These are phyloP conservation scores for Candida saitoana DNA, from an alignment of 805 yeast genomes.

Conservation along the genomic window DNA sequence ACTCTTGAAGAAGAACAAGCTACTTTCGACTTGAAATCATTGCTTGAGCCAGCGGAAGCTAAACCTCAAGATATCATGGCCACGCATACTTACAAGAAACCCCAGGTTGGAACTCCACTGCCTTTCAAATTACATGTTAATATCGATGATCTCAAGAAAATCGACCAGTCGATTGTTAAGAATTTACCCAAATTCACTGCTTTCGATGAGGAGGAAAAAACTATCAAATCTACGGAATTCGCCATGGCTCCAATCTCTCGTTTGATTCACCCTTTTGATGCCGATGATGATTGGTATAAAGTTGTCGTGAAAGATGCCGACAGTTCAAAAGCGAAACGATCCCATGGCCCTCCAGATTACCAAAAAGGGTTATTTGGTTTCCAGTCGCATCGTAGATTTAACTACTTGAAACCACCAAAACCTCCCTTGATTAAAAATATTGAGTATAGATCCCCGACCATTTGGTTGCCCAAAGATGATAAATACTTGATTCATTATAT, in stretches of 20 bases:
- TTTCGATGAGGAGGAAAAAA: conserved; percentile 30
- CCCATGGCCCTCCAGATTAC: conserved; percentile 32
- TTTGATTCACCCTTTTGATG: conserved; percentile 59
- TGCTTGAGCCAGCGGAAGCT: conserved; percentile 2
- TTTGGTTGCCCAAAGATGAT: conserved; percentile 96
- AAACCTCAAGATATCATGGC: conserved; percentile 1
- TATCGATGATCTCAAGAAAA: conserved; percentile 37
- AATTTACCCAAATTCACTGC: conserved; percentile 47
- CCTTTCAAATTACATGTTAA: conserved; percentile 49
- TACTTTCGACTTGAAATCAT: neutral
- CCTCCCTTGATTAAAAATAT: conserved; percentile 84
- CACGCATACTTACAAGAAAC: conserved; percentile 1
- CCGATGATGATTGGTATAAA: conserved; percentile 61
- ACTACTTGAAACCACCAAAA: conserved; percentile 75
- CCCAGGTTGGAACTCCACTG: conserved; percentile 1
- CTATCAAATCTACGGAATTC: conserved; percentile 15
- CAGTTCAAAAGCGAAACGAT: conserved; percentile 8
- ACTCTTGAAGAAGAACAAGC: neutral
- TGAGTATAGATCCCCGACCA: conserved; percentile 83
- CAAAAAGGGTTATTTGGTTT: conserved; percentile 60
- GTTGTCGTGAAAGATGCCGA: conserved; percentile 43
- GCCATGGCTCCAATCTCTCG: conserved; percentile 59
- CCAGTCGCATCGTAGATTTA: conserved; percentile 50
- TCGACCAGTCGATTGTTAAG: conserved; percentile 46
- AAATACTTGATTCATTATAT: conserved; percentile 72